These are phyloP conservation scores for Viscum album DNA, from an alignment of 177 flowering plant genomes.

Conservation along the genomic window DNA sequence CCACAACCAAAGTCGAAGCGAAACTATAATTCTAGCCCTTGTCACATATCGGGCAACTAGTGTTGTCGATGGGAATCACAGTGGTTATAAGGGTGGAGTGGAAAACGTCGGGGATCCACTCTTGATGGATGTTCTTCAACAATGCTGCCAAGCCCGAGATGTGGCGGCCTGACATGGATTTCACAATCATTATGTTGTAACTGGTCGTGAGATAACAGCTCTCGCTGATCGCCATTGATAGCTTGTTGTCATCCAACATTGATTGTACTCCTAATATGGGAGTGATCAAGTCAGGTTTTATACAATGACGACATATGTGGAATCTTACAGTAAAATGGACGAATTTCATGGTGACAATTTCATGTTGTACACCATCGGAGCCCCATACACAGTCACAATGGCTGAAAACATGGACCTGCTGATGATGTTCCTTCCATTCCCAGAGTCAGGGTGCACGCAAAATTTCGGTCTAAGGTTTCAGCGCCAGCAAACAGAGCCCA, in stretches of 20 bases:
- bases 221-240: slow-evolving; percentile 47
- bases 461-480: slow-evolving; percentile 73
- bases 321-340: slow-evolving; percentile 30
- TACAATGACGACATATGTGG: slow-evolving; percentile 68
- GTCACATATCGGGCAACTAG: no score
- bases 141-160: no score
- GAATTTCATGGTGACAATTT: no score
- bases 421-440: slow-evolving; percentile 33
- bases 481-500: slow-evolving; percentile 90
- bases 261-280: slow-evolving; percentile 88
- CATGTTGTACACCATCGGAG: no score
- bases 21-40: no score
- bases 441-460: slow-evolving; percentile 49
- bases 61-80: no score
- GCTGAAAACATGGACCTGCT: slow-evolving; percentile 67
- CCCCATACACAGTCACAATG: no score
- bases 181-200: slow-evolving; percentile 88
- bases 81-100: no score
- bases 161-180: no score
- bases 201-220: slow-evolving; percentile 47
- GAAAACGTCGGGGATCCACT: no score
- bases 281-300: slow-evolving; percentile 77
- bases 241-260: slow-evolving; percentile 57
- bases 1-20: no score
- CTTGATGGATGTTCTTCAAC: no score